Percentiles rank a stretch among this genome's conserved stretches.
Evolutionary conservation across 1,139 yeast species (phyloP).

Genomic region (Blastobotrys petasosporus): DNA sequence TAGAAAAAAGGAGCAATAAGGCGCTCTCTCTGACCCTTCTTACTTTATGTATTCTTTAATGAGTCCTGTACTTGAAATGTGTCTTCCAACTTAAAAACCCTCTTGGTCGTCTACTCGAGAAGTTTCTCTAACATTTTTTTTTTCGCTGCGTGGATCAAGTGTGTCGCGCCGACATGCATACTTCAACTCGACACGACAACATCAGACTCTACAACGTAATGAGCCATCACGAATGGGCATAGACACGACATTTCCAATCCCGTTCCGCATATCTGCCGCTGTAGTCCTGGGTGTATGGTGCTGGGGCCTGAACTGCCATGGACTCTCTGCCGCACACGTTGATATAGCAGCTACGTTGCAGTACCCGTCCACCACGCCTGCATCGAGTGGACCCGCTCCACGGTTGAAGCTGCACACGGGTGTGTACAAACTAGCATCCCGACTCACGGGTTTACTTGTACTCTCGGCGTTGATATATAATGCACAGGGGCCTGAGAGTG

Average conservation of each 20-base stretch:
- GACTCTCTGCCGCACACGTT: slow-evolving; percentile 35
- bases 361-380: slow-evolving; percentile 19
- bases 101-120: too few species aligned
- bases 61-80: too few species aligned
- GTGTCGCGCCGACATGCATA: too few species aligned
- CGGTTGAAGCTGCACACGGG: slow-evolving; percentile 20
- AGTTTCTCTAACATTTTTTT: too few species aligned
- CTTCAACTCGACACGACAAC: too few species aligned
- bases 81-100: too few species aligned
- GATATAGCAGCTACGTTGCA: slow-evolving; percentile 40
- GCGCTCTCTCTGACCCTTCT: too few species aligned
- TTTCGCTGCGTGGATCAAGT: too few species aligned
- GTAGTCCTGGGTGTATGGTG: slow-evolving; percentile 44
- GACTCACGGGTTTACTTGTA: slow-evolving; percentile 22
- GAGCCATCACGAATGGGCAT: slow-evolving; percentile 13
- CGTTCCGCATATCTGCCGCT: slow-evolving; percentile 43
- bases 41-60: too few species aligned
- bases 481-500: background rate
- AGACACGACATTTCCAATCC: slow-evolving; percentile 42
- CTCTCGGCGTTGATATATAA: background rate
- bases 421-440: slow-evolving; percentile 17
- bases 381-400: background rate
- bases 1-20: slow-evolving; percentile 11
- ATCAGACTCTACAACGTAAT: too few species aligned
- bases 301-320: slow-evolving; percentile 43